A percentile compares a stretch with the other conserved stretches of the same genome.
Conservation (phyloP, 2,329 filamentous ascomycete genomes). For the Pseudogymnoascus sp. region DNA sequence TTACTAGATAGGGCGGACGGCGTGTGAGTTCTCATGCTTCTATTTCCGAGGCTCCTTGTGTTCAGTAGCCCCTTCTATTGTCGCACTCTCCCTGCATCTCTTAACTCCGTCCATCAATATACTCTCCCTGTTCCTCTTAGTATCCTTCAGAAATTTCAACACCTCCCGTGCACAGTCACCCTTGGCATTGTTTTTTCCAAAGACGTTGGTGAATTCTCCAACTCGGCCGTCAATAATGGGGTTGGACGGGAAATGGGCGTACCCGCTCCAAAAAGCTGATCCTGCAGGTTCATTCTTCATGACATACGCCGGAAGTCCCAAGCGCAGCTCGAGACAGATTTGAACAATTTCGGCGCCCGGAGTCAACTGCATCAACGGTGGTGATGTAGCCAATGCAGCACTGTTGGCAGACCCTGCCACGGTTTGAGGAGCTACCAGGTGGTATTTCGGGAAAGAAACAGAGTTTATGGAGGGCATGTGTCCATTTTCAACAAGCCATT, state of each 20-base stretch:
- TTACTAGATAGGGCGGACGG: neutral
- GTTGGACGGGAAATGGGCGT: conserved; percentile 24
- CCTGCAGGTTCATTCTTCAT: conserved; percentile 15
- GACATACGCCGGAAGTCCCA: conserved; percentile 20
- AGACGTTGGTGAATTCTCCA: conserved; percentile 31
- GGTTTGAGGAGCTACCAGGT: conserved; percentile 3
- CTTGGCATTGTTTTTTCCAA: conserved; percentile 39
- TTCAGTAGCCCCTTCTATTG: neutral
- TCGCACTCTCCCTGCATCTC: neutral
- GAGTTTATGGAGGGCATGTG: conserved; percentile 23
- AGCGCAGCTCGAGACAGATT: conserved; percentile 21
- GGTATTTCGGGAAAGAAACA: conserved; percentile 20
- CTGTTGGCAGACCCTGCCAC: neutral
- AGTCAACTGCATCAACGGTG: neutral
- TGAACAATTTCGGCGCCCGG: conserved; percentile 6
- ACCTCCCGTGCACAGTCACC: conserved; percentile 35
- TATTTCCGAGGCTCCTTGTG: neutral
- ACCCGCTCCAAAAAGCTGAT: conserved; percentile 19
- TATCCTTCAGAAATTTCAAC: conserved; percentile 28
- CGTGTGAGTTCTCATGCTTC: neutral
- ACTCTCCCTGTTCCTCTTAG: conserved; percentile 19
- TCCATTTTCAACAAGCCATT: conserved; percentile 25
- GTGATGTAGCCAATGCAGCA: neutral
- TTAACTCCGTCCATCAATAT: conserved; percentile 11
- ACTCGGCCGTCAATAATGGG: conserved; percentile 13